Conservation (phyloP, 1,284 basidiomycete species). For the Ustilago trichophora region DNA sequence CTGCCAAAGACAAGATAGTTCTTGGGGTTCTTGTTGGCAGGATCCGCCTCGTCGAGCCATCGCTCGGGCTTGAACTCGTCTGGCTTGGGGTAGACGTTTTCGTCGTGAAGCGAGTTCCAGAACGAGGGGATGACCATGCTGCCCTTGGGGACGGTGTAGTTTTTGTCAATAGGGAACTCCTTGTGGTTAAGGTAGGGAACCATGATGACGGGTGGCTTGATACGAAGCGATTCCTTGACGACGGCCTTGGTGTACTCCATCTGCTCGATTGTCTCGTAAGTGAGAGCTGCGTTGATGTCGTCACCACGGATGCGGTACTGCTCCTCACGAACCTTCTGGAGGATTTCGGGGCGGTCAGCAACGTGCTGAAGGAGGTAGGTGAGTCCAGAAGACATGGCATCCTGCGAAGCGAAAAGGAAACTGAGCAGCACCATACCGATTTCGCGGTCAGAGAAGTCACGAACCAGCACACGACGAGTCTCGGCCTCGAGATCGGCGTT, state of each 20-base stretch:
- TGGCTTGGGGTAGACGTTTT: slow-evolving; percentile 85
- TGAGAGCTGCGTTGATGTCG: slow-evolving; percentile 80
- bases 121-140: slow-evolving; percentile 98
- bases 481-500: slow-evolving; percentile 71
- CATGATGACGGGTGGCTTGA: slow-evolving; percentile 81
- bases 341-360: slow-evolving; percentile 87
- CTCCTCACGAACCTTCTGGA: slow-evolving; percentile 90
- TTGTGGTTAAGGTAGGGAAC: slow-evolving; percentile 92
- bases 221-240: slow-evolving; percentile 88
- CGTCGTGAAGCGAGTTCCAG: slow-evolving; percentile 88
- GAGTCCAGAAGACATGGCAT: slow-evolving; percentile 86
- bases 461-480: slow-evolving; percentile 69
- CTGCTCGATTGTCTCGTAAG: slow-evolving; percentile 86
- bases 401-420: slow-evolving; percentile 97
- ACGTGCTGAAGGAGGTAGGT: slow-evolving; percentile 96
- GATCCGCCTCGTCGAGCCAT: slow-evolving; percentile 86
- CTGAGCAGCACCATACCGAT: slow-evolving; percentile 93
- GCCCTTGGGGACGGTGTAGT: slow-evolving; percentile 91
- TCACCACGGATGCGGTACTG: slow-evolving; percentile 84
- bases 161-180: slow-evolving; percentile 86
- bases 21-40: slow-evolving; percentile 87
- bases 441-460: slow-evolving; percentile 90
- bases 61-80: slow-evolving; percentile 86
- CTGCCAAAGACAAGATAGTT: slow-evolving; percentile 96
- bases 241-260: slow-evolving; percentile 93